Evolutionary conservation across 139 green algal species (phyloP), one percentile per base, ranked within the genome.

Genomic region (Astrephomene gubernaculifera): DNA sequence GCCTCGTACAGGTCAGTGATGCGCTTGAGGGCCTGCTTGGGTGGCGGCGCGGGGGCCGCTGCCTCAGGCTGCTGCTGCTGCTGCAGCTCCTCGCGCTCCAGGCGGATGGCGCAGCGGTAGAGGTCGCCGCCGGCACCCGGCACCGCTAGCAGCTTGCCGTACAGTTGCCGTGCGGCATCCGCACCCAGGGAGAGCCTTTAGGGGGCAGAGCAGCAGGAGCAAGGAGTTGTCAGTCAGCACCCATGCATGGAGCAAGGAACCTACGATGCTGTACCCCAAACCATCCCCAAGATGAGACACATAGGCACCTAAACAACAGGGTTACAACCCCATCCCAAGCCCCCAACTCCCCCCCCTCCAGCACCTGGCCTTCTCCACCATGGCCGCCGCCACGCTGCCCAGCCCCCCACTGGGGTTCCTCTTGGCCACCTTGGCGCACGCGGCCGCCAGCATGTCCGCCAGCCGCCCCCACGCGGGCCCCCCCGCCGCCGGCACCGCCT

Each of bases 121-220:
- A 97, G 88, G 33, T 93, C 87, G 0, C 88, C 90, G 9, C 95
- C 95, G 2, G 92, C 76, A 0, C 89, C 81, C 2, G 95, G 95
- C 75, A 95, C 60, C 4, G 69, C 60, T 33, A 93, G 49, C 73
- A 97, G 89, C 2, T 54, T 49, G 2, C 60, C 38, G 64, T 90
- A 96, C 43, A 96, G 79, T 2, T 44, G 17, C 6, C 94, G 79
- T 0, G 92, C 91, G 2, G 81, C 90, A 0, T 82, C 83, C 12
- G 91, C 35, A 4, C 93, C 93, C 14, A 72, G 41, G 2, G 43
- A 39, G 8, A 53, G 8, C 60, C 79, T 82, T 29, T 86, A 38
- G 0, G 45, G 19, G 22, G 57, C 14, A 65, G 19, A n/a, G n/a
- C n/a, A n/a, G n/a, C n/a, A n/a, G n/a, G n/a, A n/a, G n/a, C n/a